Evolutionary conservation across 345 rosid genomes (phyloP), one percentile per base, ranked within the genome.

Genomic region (Dipteronia dyeriana): DNA sequence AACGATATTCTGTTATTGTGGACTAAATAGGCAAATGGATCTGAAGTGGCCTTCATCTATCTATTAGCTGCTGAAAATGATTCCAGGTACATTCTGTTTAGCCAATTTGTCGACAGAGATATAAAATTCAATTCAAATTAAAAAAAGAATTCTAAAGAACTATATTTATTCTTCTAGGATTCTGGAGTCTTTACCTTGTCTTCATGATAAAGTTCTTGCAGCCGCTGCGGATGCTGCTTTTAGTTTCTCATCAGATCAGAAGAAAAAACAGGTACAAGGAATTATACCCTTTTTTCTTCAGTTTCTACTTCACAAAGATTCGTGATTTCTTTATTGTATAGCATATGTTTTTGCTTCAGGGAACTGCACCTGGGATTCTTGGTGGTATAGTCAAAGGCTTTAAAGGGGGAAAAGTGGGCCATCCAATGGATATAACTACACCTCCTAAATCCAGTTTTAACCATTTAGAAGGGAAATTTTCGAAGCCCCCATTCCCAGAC

Each of bases 1-100:
- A 34, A 70, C 63, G 20, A 43, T 78, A 13, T 51, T 26, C 70
- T 80, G 56, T 41, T 61, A 29, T 54, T 17, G 34, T 34, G 16
- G 39, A 74, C 72, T 68, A 39, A 70, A 71, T 71, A 87, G 92
- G 87, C 78, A 69, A 86, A 85, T 67, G 90, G 89, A 56, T 76
- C 81, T 70, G 92, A 89, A 79, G 78, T 87, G 83, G 90, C 87
- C 3, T 82, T 87, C 79, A 67, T 89, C 75, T 81, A 81, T 66
- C 81, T 85, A 22, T 76, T 87, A 41, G 79, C 81, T 17, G 83
- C 82, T 76, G 81, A 79, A 83, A 79, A 75, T 69, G 76, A 61
- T 79, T 82, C 77, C 84, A 83, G 90, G 90, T 84, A 78, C 67
- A 25, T 31, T 53, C 64, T 76, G 7, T 62, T 78, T 65, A 70